Evolutionary conservation across 495 filamentous ascomycete species (phyloP), one percentile per base, ranked within the genome.

Genomic region (Penicilliopsis zonata): DNA sequence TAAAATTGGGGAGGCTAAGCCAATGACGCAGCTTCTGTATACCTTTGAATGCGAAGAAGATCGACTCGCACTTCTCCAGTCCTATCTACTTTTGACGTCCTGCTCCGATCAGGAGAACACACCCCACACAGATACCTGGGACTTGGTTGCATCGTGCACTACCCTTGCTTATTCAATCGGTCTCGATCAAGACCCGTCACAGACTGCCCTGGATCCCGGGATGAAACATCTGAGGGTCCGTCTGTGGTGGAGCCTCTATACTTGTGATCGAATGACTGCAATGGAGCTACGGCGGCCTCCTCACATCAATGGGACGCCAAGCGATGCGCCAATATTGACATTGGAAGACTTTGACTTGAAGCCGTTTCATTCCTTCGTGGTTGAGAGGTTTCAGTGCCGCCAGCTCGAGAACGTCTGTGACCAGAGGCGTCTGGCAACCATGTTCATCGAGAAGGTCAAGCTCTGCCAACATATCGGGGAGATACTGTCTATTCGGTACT

Each of bases 171-270:
- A 85, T 44, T 86, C 81, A 0, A 85, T 88, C 35, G 82, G 82
- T 2, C 61, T 88, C 0, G 80, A 90, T 49, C 71, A 76, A 28
- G 78, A 92, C 41, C 81, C 84, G 10, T 62, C 64, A 10, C 67
- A 74, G 2, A 71, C 69, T 15, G 68, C 67, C 36, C 78, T 88
- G 68, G 65, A 78, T 13, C 46, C 56, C 5, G 62, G 63, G 29
- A 72, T 67, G 42, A 69, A 74, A 40, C 73, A 72, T 30, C 47
- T 92, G 22, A 82, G 83, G 65, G 82, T 77, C 42, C 66, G 85
- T 12, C 74, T 94, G 23, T 94, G 84, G 85, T 94, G 86, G 86
- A 83, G 80, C 25, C 74, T 81, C 36, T 88, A 85, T 45, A 85
- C 87, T 62, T 74, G 84, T n/a, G 86, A 94, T 55, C 78, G 84